Evolutionary conservation across 1,139 yeast species (phyloP), one percentile per base, ranked within the genome.

Genomic region (Zhuliangozyma parablackwelliae): DNA sequence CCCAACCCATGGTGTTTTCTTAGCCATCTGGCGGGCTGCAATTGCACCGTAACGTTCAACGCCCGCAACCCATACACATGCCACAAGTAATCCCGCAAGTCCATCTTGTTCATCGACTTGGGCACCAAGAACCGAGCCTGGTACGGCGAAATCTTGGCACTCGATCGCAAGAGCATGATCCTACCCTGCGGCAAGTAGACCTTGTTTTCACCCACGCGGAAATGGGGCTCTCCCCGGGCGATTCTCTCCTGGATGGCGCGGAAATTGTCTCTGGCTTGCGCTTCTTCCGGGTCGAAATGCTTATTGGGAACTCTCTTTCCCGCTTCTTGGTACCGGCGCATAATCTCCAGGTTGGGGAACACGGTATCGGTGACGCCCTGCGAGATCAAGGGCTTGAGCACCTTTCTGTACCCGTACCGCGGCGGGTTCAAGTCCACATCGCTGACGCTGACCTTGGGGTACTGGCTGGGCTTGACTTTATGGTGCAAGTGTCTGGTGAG

Each of bases 71-170:
- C 95, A 54, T 90, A 90, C 5, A 90, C 71, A 54, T 89, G 80
- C 78, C 82, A 90, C 47, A 90, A 70, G 56, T 90, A 90, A 65
- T 90, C 97, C 60, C 97, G 75, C 49, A 90, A 72, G 56, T 89
- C 97, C 65, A 89, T 70, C 61, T 88, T 88, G 66, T 90, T 90
- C 72, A 89, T 88, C 42, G 86, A 78, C 55, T 87, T 80, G 21
- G 97, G 97, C 26, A 90, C 97, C 48, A 86, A 78, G 57, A 90
- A 90, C 61, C 88, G 89, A 35, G 97, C 97, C 61, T 89, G 97
- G 63, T 82, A 88, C 36, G 97, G 97, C 1, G 96, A 86, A 61
- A 87, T 95, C 56, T 87, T 87, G 20, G 97, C 96, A 54, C 85
- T 85, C 33, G 96, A 95, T 56, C 95, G 75, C 46, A 90, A 66